Evolutionary conservation across 495 filamentous ascomycete species (phyloP).

Genomic region (Cladorrhinum samala): DNA sequence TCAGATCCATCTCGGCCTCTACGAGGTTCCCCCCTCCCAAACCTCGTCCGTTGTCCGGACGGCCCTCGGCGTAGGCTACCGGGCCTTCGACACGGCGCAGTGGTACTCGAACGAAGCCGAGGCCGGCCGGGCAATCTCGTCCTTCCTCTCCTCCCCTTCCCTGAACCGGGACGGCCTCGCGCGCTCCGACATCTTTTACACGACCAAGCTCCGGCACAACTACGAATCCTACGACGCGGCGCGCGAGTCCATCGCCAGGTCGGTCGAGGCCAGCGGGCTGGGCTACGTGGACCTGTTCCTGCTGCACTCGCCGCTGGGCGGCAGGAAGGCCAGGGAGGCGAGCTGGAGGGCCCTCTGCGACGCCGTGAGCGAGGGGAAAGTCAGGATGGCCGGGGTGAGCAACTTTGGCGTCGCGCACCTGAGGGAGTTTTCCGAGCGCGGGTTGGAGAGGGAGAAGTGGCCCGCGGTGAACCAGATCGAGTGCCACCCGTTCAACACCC

Average conservation of each 20-base stretch:
- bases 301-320: conserved; percentile 61
- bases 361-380: conserved; percentile 53
- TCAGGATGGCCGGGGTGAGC: conserved; percentile 57
- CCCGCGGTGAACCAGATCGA: conserved; percentile 65
- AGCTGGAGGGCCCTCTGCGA: conserved; percentile 63
- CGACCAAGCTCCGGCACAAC: conserved; percentile 58
- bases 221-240: conserved; percentile 49
- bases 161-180: conserved; percentile 39
- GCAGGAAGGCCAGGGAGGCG: conserved; percentile 50
- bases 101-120: conserved; percentile 59
- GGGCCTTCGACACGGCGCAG: conserved; percentile 55
- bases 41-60: conserved; percentile 40
- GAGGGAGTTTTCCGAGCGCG: not conserved
- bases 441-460: conserved; percentile 21
- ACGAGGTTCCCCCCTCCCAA: conserved; percentile 50
- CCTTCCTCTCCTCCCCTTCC: conserved; percentile 36
- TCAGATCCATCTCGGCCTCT: conserved; percentile 60
- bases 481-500: conserved; percentile 63
- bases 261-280: conserved; percentile 47
- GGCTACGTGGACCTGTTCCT: conserved; percentile 69
- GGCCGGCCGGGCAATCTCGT: conserved; percentile 50
- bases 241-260: conserved; percentile 49
- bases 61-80: conserved; percentile 45
- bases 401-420: conserved; percentile 65
- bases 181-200: conserved; percentile 60